phyloP scores from a whole-genome alignment of 2,329 filamentous ascomycete species.

The Colletotrichum acutatum region DNA sequence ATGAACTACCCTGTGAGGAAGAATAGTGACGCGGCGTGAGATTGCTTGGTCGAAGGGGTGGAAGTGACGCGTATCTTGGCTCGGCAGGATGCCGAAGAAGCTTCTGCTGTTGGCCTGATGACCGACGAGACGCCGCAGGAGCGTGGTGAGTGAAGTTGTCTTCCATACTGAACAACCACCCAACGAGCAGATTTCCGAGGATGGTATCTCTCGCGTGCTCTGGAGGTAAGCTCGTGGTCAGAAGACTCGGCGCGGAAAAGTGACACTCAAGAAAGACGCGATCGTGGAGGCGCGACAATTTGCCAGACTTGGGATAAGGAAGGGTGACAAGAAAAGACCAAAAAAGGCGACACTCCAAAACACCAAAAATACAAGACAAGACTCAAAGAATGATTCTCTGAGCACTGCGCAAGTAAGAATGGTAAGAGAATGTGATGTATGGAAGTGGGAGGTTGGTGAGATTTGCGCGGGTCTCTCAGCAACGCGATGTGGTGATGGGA shows the following conservation, averaged over 20 bases:
- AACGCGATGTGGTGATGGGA: background rate
- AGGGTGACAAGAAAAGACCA: background rate
- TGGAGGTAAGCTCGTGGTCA: background rate
- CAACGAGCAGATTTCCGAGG: background rate
- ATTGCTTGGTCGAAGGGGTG: background rate
- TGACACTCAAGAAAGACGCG: background rate
- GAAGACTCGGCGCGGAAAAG: background rate
- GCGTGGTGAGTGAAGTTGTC: background rate
- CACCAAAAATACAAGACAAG: background rate
- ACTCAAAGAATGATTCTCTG: background rate
- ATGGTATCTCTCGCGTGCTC: background rate
- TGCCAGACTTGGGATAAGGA: too few relatives aligned
- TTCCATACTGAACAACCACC: background rate
- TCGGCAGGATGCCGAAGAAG: background rate
- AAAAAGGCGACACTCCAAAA: background rate
- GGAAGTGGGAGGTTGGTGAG: background rate
- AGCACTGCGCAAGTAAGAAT: background rate
- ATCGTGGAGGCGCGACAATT: background rate
- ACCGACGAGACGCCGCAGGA: background rate
- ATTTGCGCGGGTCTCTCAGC: background rate
- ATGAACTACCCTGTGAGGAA: background rate
- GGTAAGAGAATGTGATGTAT: background rate
- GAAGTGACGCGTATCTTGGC: background rate
- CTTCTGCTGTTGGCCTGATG: background rate
- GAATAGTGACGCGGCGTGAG: background rate